phyloP scores from a whole-genome alignment of 805 yeast genomes.

The Lipomyces yamadae region DNA sequence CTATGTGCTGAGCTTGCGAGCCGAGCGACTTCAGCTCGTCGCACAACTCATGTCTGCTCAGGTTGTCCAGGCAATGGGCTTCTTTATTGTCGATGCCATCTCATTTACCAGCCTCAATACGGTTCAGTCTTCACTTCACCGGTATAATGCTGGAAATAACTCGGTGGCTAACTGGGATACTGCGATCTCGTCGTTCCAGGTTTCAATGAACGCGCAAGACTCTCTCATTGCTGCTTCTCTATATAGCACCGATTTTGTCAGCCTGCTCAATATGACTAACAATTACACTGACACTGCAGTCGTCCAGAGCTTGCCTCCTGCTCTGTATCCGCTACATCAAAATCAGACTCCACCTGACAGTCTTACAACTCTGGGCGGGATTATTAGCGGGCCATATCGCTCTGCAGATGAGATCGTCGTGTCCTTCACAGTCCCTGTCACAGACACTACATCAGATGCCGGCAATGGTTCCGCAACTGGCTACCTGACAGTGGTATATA shows the following conservation, averaged over 20 bases:
- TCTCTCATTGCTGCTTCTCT: conserved; percentile 66
- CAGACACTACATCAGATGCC: conserved; percentile 71
- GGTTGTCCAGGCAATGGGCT: conserved; percentile 67
- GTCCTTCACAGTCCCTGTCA: conserved; percentile 80
- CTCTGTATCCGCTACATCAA: conserved; percentile 57
- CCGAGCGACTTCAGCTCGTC: conserved; percentile 74
- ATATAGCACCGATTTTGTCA: conserved; percentile 62
- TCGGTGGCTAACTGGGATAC: conserved; percentile 55
- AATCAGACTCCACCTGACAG: conserved; percentile 54
- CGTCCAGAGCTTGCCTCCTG: conserved; percentile 37
- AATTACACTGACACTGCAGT: conserved; percentile 46
- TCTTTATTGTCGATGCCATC: conserved; percentile 67
- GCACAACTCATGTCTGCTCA: conserved; percentile 84
- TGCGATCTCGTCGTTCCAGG: conserved; percentile 57
- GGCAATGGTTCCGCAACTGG: conserved; percentile 69
- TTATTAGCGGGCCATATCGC: conserved; percentile 67
- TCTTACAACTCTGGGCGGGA: conserved; percentile 52
- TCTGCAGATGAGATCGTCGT: conserved; percentile 57
- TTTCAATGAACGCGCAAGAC: conserved; percentile 67
- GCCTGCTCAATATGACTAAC: conserved; percentile 54
- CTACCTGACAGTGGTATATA: conserved; percentile 64
- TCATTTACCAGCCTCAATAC: conserved; percentile 67
- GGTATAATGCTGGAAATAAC: conserved; percentile 74
- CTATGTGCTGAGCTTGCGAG: conserved; percentile 64
- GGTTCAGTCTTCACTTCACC: conserved; percentile 62